phyloP scores from a whole-genome alignment of 73 alveolate species.

The Paramecium caudatum region DNA sequence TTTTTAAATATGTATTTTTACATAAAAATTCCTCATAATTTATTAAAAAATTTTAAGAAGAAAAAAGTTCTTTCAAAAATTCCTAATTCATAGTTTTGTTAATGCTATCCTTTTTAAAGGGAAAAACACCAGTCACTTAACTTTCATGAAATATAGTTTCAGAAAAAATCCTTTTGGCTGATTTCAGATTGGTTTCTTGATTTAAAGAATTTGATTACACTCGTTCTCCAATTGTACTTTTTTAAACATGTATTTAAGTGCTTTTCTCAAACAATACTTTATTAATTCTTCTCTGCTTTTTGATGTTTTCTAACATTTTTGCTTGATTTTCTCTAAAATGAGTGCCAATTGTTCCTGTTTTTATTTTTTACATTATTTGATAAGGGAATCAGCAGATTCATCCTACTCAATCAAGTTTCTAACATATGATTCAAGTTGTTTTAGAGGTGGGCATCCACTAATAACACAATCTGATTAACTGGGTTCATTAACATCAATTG shows the following conservation, averaged over 20 bases:
- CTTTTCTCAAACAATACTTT: neutral
- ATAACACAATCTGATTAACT: neutral
- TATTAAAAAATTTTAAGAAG: neutral
- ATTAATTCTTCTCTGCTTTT: conserved; percentile 54
- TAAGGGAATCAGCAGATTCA: neutral
- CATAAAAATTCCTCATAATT: neutral
- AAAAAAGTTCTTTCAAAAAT: conserved; percentile 17
- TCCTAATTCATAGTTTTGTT: conserved; percentile 51
- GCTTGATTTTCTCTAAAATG: neutral
- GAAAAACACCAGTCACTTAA: neutral
- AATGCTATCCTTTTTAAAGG: conserved; percentile 43
- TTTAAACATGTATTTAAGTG: neutral
- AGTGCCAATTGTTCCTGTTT: neutral
- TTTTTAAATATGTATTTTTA: neutral
- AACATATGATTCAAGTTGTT: conserved; percentile 2
- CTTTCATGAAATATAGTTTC: neutral
- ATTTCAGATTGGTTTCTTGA: conserved; percentile 44
- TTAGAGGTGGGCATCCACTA: neutral
- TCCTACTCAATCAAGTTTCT: neutral
- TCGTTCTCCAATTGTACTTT: neutral
- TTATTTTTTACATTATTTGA: neutral
- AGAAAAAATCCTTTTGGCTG: neutral
- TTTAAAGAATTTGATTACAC: neutral
- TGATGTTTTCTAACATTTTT: neutral
- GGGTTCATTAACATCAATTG: too few relatives aligned